Percentiles rank a stretch among this genome's conserved stretches.
These are phyloP conservation scores for Odontarrhena argentea DNA, from an alignment of 345 rosid genomes.

Conservation along the genomic window DNA sequence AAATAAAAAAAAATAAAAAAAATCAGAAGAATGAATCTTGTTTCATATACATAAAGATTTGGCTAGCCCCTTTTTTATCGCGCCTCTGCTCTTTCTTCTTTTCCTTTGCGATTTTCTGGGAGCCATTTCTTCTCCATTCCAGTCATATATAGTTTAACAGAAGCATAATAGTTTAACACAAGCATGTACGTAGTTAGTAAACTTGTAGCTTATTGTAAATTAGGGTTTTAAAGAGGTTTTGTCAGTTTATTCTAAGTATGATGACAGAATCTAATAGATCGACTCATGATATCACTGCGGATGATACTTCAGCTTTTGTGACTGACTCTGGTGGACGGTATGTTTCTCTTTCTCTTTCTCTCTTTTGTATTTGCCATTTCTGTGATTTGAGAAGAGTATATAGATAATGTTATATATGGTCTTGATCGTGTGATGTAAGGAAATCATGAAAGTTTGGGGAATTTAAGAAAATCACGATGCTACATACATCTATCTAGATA, in stretches of 20 bases:
- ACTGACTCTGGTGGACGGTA: slow-evolving; percentile 2
- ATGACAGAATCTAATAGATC: slow-evolving; percentile 9
- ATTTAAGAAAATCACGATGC: neutral
- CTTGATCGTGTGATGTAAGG: neutral
- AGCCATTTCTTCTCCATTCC: too few species aligned
- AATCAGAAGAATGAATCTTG: too few species aligned
- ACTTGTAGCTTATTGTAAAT: neutral
- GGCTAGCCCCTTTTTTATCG: too few species aligned
- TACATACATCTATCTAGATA: too few species aligned
- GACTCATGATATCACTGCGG: neutral
- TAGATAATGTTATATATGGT: too few species aligned
- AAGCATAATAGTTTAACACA: too few species aligned
- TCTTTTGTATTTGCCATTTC: too few species aligned
- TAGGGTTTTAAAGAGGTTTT: slow-evolving; percentile 7
- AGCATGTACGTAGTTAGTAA: neutral
- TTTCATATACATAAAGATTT: too few species aligned
- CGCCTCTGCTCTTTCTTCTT: too few species aligned
- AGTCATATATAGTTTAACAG: too few species aligned
- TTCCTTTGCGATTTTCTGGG: too few species aligned
- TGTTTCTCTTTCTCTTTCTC: neutral
- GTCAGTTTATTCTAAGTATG: neutral
- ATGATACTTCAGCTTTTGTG: slow-evolving; percentile 13
- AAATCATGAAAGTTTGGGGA: neutral
- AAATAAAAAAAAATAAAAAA: too few species aligned
- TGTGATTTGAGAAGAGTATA: neutral